Percentiles rank a stretch among this genome's conserved stretches.
Evolutionary conservation across 2,329 filamentous ascomycete species (phyloP).

Genomic region (Neofusicoccum sp.): DNA sequence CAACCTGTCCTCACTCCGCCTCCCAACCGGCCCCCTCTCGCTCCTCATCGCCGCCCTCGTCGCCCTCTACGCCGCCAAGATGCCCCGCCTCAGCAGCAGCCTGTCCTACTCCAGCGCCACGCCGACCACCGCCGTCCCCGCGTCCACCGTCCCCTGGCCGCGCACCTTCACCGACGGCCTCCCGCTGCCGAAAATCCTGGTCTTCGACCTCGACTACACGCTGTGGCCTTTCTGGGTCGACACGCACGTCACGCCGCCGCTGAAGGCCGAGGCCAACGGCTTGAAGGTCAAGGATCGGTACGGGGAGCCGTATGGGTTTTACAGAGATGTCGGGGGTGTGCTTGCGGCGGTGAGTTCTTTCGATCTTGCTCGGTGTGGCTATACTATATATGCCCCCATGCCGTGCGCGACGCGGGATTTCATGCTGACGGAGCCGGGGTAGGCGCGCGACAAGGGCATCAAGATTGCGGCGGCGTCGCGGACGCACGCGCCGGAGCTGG

Average conservation of each 20-base stretch:
- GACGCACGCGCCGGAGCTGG: constrained; percentile 76
- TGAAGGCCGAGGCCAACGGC: constrained; percentile 51
- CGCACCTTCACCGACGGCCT: constrained; percentile 63
- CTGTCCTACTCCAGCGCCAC: constrained; percentile 25
- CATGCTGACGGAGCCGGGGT: not conserved
- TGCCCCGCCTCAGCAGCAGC: constrained; percentile 31
- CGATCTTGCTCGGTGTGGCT: not conserved
- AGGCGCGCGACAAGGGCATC: constrained; percentile 43
- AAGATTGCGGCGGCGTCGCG: constrained; percentile 74
- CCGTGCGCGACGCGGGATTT: not conserved
- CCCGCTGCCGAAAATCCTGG: constrained; percentile 77
- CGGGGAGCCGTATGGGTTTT: constrained; percentile 48
- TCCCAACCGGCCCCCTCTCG: not conserved
- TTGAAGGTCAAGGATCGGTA: constrained; percentile 52
- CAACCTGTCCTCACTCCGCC: not conserved
- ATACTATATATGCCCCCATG: not conserved
- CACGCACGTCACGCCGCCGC: constrained; percentile 77
- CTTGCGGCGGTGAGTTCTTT: constrained; percentile 34
- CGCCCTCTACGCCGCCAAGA: constrained; percentile 19
- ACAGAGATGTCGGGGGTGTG: constrained; percentile 44
- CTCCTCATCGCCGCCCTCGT: not conserved
- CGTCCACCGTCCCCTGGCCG: constrained; percentile 42
- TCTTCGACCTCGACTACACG: constrained; percentile 97
- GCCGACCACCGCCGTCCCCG: constrained; percentile 34
- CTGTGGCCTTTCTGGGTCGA: constrained; percentile 99